Evolutionary conservation across 2,329 filamentous ascomycete species (phyloP), one percentile per base, ranked within the genome.

Genomic region (Trichoderma sp.): DNA sequence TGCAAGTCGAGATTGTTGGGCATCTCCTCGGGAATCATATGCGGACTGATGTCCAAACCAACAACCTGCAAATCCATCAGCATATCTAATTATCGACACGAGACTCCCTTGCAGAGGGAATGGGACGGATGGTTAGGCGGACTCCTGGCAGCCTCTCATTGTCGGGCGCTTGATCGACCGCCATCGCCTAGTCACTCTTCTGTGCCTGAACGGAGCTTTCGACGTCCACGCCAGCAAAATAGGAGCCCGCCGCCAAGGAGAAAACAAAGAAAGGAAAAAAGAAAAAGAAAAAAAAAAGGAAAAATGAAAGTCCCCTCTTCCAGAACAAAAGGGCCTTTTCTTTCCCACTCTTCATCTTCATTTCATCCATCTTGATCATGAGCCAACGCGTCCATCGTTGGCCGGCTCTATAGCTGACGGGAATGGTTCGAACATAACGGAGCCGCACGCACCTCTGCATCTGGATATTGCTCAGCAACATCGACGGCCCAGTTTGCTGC

Each of bases 21-120:
- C 6, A 80, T 72, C 69, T 87, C 84, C 56, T 89, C 86, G 45
- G 88, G 88, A 66, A 84, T 83, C 82, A 89, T 87, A 71, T 89
- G 85, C 28, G 89, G 88, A 70, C 87, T 88, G 68, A 92, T 85
- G 72, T 93, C 90, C 71, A 92, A 82, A 10, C 87, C 90, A 68
- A 89, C 81, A 10, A 92, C 88, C 89, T 92, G 68, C n/a, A 17
- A 7, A 26, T 54, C 41, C n/a, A 28, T 63, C 39, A 63, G 41
- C 50, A 21, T 34, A 15, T 3, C 26, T 19, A 10, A 10, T 43
- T 28, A 28, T 26, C 1, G 39, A 41, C n/a, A 26, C 14, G 58
- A 69, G 47, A 56, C 58, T 51, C 45, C 19, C 26, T 0, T 48
- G 19, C 41, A 41, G 34, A 56, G 19, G 39, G 30, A 12, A 17